phyloP scores from a whole-genome alignment of 495 filamentous ascomycete genomes.

The Barbatosphaeria neglecta region DNA sequence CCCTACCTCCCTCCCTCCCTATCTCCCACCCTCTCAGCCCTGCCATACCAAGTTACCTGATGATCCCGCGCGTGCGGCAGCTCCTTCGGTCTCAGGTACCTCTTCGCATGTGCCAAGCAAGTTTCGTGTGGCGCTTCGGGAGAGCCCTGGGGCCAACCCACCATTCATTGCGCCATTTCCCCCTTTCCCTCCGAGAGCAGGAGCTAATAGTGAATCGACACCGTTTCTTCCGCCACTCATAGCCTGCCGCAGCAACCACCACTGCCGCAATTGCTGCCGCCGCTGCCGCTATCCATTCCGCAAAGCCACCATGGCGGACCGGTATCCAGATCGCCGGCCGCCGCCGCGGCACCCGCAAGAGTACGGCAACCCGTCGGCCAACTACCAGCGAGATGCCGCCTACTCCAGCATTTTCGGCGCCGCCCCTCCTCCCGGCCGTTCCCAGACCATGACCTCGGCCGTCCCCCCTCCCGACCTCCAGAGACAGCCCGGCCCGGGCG shows the following conservation, averaged over 20 bases:
- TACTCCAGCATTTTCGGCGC: conserved; percentile 94
- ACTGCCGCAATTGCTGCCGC: too few species aligned
- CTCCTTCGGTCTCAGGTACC: too few species aligned
- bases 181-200: background rate
- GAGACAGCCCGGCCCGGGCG: conserved; percentile 41
- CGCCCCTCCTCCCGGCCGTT: conserved; percentile 73
- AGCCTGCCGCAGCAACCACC: background rate
- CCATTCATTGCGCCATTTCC: background rate
- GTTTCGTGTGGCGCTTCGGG: too few species aligned
- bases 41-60: too few species aligned
- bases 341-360: conserved; percentile 41
- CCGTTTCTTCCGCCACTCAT: background rate
- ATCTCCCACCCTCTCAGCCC: too few species aligned
- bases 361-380: conserved; percentile 58
- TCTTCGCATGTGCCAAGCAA: too few species aligned
- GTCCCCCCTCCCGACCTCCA: conserved; percentile 28
- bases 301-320: conserved; percentile 68
- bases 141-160: too few species aligned
- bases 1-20: too few species aligned
- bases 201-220: background rate
- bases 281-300: too few species aligned
- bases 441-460: conserved; percentile 74
- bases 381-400: conserved; percentile 81
- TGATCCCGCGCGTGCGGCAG: too few species aligned
- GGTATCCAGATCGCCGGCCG: conserved; percentile 66